phyloP scores from a whole-genome alignment of 306 rosid genomes.

The Fragaria ananassa region DNA sequence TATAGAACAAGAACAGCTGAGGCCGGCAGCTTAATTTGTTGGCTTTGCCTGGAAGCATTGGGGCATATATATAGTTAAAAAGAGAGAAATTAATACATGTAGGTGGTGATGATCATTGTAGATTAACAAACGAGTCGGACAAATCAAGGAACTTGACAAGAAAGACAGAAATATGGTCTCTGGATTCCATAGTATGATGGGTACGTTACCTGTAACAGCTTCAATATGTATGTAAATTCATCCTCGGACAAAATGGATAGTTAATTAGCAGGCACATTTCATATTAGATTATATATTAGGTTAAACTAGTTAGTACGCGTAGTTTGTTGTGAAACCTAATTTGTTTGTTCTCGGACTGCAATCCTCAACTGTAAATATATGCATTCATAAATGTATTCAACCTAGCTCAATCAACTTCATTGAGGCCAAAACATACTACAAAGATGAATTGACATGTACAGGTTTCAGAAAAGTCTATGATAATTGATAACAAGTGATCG shows the following conservation, averaged over 20 bases:
- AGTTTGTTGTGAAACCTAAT: not conserved
- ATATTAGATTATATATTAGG: not conserved
- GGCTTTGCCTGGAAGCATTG: conserved; percentile 14
- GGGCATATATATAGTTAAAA: conserved; percentile 19
- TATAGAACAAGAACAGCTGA: conserved; percentile 17
- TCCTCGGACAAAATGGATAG: not conserved
- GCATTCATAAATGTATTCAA: not conserved
- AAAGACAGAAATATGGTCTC: conserved; percentile 16
- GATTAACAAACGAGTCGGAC: conserved; percentile 7
- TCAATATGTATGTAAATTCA: not conserved
- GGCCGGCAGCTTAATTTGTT: conserved; percentile 45
- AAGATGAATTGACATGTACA: not conserved
- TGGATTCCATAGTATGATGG: conserved; percentile 13
- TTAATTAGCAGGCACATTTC: not conserved
- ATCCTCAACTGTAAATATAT: not conserved
- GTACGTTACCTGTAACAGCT: conserved; percentile 1
- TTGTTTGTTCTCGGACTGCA: not conserved
- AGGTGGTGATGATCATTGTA: not conserved
- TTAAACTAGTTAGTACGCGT: not conserved
- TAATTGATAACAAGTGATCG: no score
- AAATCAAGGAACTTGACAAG: conserved; percentile 17
- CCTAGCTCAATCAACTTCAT: not conserved
- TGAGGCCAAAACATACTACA: not conserved
- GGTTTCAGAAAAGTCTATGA: not conserved
- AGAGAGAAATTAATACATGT: conserved; percentile 3